Percentiles rank a stretch among this genome's conserved stretches.
Conservation (phyloP, 1,284 basidiomycete genomes). For the Peniophora sp. region DNA sequence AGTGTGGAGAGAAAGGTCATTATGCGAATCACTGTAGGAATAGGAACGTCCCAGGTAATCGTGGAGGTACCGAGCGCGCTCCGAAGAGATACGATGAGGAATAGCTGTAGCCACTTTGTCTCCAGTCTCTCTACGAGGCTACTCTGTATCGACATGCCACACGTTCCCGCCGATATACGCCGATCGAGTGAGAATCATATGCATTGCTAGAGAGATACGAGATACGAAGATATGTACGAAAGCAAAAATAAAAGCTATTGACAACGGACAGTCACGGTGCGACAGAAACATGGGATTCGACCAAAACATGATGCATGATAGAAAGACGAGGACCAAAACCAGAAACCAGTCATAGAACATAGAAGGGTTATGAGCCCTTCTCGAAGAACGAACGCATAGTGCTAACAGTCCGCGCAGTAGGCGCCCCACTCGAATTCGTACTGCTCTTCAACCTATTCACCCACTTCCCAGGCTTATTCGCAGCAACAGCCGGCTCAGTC, state of each 20-base stretch:
- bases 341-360: too few species aligned
- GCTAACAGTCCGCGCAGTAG: neutral
- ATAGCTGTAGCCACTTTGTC: neutral
- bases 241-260: neutral
- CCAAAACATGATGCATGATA: neutral
- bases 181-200: too few species aligned
- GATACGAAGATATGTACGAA: neutral
- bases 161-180: too few species aligned
- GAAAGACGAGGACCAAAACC: too few species aligned
- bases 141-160: too few species aligned
- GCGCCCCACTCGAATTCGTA: neutral
- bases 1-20: constrained; percentile 88
- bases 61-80: constrained; percentile 57
- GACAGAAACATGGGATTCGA: neutral
- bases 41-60: constrained; percentile 74
- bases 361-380: neutral
- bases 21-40: constrained; percentile 93
- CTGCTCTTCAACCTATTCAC: constrained; percentile 38
- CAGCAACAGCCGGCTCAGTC: constrained; percentile 24
- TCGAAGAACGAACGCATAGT: neutral
- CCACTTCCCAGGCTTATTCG: constrained; percentile 48
- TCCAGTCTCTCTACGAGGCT: neutral
- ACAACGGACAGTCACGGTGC: neutral
- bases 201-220: neutral
- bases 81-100: constrained; percentile 24